These are phyloP conservation scores for Cystobasidium slooffiae DNA, from an alignment of 1,284 basidiomycete genomes.

Conservation along the genomic window DNA sequence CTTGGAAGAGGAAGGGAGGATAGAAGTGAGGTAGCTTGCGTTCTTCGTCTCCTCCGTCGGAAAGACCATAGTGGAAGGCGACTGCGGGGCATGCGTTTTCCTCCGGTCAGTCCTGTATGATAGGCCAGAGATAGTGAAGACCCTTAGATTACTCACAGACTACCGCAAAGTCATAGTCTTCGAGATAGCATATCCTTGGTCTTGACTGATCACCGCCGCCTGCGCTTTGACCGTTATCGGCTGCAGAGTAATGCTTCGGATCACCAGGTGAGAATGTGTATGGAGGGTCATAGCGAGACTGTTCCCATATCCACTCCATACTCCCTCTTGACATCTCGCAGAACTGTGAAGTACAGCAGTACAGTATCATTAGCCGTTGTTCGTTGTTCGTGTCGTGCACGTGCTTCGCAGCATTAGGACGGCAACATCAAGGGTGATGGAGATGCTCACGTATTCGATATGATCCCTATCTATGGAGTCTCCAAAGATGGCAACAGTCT, in stretches of 20 bases:
- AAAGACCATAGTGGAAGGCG: conserved; percentile 33
- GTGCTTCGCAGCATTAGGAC: too few species aligned
- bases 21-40: conserved; percentile 27
- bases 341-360: not conserved
- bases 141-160: not conserved
- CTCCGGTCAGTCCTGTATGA: not conserved
- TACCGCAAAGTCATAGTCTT: conserved; percentile 26
- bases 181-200: conserved; percentile 21
- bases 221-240: conserved; percentile 12
- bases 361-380: not conserved
- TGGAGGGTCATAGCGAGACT: conserved; percentile 7
- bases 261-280: conserved; percentile 24
- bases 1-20: conserved; percentile 33
- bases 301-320: conserved; percentile 37
- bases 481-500: conserved; percentile 27
- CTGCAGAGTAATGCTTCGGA: conserved; percentile 7
- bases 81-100: not conserved
- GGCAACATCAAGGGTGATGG: too few species aligned
- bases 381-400: too few species aligned
- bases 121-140: not conserved
- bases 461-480: conserved; percentile 34
- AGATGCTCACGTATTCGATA: conserved; percentile 29
- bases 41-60: conserved; percentile 16
- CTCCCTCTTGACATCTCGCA: conserved; percentile 29
- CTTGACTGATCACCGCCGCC: conserved; percentile 24